Conservation (phyloP, 306 rosid genomes). For the Alnus glutinosa region DNA sequence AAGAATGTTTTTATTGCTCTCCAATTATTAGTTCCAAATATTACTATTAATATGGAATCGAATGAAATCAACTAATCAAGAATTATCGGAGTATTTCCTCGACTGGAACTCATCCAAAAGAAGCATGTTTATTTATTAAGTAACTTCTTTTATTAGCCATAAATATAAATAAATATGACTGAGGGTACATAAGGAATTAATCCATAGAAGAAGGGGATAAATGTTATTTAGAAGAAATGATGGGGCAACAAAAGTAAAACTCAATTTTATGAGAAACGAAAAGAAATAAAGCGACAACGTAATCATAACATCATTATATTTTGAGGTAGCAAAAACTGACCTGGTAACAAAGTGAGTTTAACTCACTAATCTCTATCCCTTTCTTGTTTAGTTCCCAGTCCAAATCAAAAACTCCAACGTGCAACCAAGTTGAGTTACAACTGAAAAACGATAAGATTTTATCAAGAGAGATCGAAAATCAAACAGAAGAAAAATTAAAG, state of each 20-base stretch:
- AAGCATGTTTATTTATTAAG: too few relatives aligned
- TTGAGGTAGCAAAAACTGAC: neutral
- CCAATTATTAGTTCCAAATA: too few relatives aligned
- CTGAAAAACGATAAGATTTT: slow-evolving; percentile 4
- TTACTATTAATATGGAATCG: neutral
- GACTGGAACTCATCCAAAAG: too few relatives aligned
- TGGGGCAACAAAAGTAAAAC: neutral
- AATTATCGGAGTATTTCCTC: too few relatives aligned
- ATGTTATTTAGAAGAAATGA: neutral
- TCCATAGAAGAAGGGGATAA: neutral
- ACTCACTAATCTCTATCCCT: neutral
- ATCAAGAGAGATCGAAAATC: neutral
- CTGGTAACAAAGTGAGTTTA: neutral
- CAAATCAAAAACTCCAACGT: slow-evolving; percentile 6
- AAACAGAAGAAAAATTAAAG: neutral
- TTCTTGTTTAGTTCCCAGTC: neutral
- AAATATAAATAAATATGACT: neutral
- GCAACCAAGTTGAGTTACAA: neutral
- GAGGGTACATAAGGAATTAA: neutral
- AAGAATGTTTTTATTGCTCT: too few relatives aligned
- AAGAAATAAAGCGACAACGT: neutral
- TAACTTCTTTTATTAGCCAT: neutral
- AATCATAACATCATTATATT: neutral
- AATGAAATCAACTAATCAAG: neutral
- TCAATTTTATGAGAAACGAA: neutral